A percentile compares a stretch with the other conserved stretches of the same genome.
Conservation (phyloP, 768 basidiomycete genomes). For the Symmetrospora coprosmae region DNA sequence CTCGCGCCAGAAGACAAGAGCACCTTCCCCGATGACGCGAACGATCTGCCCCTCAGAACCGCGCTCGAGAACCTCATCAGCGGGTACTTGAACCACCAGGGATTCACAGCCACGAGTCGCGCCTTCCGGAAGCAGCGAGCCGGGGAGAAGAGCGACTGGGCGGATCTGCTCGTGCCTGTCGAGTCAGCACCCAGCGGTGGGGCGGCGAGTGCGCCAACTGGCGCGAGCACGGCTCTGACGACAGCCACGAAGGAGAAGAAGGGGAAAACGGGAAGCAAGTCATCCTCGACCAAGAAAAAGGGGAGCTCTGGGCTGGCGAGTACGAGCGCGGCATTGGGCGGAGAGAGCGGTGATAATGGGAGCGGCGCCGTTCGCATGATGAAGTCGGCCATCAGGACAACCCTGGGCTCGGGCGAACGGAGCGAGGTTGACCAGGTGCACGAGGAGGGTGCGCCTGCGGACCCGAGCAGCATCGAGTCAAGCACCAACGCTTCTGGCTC, state of each 20-base stretch:
- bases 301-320: no score
- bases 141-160: not conserved
- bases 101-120: not conserved
- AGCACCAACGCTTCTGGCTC: no score
- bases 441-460: no score
- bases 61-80: not conserved
- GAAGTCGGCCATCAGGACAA: slow-evolving; percentile 1
- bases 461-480: no score
- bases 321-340: no score
- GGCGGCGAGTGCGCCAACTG: not conserved
- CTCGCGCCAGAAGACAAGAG: no score
- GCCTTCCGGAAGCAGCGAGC: slow-evolving; percentile 1
- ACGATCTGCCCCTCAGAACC: not conserved
- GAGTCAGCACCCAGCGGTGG: not conserved
- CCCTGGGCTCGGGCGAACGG: no score
- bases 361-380: not conserved
- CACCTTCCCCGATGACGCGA: not conserved
- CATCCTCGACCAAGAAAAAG: no score
- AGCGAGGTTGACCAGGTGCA: no score
- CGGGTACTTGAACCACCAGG: slow-evolving; percentile 3
- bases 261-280: not conserved
- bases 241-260: slow-evolving; percentile 5
- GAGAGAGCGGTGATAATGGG: no score
- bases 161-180: not conserved
- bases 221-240: not conserved